These are phyloP conservation scores for Linnemannia exigua DNA, from an alignment of 192 early-diverging fungal species.

Conservation along the genomic window DNA sequence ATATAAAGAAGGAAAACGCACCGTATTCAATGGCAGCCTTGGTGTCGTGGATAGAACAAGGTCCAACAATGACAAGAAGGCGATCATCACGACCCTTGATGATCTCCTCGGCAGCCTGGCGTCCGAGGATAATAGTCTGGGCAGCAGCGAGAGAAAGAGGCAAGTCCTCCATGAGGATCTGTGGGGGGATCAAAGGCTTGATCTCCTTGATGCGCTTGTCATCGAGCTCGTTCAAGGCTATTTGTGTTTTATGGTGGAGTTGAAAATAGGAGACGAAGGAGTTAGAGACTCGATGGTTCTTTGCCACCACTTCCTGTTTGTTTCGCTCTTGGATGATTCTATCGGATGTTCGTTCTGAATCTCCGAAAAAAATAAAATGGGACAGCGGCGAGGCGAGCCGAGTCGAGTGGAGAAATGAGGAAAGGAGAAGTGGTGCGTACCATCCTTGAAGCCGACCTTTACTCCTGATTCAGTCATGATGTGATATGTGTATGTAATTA, in stretches of 20 bases:
- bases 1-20: constrained; percentile 20
- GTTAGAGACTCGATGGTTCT: not conserved
- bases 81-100: constrained; percentile 82
- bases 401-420: not conserved
- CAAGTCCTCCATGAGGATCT: constrained; percentile 93
- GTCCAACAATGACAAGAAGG: constrained; percentile 87
- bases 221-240: constrained; percentile 93
- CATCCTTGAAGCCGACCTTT: constrained; percentile 56
- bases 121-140: constrained; percentile 79
- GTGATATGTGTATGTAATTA: constrained; percentile 7
- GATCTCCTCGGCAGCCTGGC: constrained; percentile 73
- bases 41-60: constrained; percentile 89
- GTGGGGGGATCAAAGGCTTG: constrained; percentile 88
- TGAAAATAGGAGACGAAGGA: not conserved
- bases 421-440: constrained; percentile 5
- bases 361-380: constrained; percentile 2
- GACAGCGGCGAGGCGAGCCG: not conserved
- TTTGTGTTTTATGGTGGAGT: not conserved
- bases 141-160: constrained; percentile 83
- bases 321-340: not conserved
- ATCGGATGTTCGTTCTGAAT: not conserved
- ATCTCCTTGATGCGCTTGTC: constrained; percentile 89
- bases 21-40: constrained; percentile 85
- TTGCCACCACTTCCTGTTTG: not conserved
- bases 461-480: constrained; percentile 33